phyloP scores from a whole-genome alignment of 495 filamentous ascomycete species.

The Entonaema liquescens region DNA sequence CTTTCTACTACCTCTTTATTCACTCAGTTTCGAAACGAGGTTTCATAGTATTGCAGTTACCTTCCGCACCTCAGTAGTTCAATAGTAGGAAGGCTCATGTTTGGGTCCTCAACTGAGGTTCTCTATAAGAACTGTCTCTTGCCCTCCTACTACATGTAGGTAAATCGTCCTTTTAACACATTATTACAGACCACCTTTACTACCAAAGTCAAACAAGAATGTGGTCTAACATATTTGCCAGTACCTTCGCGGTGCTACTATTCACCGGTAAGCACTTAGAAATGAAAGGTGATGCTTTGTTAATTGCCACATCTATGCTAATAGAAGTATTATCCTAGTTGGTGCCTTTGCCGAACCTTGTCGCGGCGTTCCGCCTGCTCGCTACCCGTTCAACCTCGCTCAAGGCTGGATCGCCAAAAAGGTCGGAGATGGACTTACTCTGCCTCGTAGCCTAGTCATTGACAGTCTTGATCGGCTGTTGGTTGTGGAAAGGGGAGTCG shows the following conservation, averaged over 20 bases:
- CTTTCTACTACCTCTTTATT: not conserved
- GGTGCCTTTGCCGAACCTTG: constrained; percentile 35
- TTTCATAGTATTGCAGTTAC: not conserved
- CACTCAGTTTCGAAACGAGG: not conserved
- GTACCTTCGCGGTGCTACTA: not conserved
- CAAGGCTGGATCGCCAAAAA: constrained; percentile 66
- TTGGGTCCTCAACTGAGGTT: not conserved
- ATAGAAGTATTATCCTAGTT: not conserved
- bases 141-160: not conserved
- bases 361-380: constrained; percentile 37
- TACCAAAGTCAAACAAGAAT: not conserved
- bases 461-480: constrained; percentile 68
- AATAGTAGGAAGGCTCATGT: no score
- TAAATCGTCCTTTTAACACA: not conserved
- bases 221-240: not conserved
- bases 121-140: not conserved
- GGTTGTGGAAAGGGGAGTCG: constrained; percentile 63
- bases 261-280: constrained; percentile 9
- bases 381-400: constrained; percentile 58
- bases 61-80: not conserved
- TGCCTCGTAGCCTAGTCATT: constrained; percentile 68
- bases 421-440: constrained; percentile 60
- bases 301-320: not conserved
- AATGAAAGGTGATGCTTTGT: not conserved
- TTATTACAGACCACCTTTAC: not conserved